These are phyloP conservation scores for Alternaria brassicae DNA, from an alignment of 2,329 filamentous ascomycete genomes.

Conservation along the genomic window DNA sequence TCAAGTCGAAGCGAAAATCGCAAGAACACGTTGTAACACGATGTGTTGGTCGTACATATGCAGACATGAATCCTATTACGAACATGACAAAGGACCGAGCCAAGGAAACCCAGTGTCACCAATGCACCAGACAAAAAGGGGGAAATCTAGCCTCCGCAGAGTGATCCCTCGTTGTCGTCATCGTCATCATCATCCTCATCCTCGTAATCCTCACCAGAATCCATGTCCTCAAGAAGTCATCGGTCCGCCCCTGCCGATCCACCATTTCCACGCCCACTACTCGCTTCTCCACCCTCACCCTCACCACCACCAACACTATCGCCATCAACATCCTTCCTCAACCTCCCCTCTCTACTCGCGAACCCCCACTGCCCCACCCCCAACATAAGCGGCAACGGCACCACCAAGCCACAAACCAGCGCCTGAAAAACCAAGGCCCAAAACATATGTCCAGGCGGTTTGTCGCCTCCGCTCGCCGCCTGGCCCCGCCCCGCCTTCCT, in stretches of 20 bases:
- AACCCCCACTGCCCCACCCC: slow-evolving; percentile 70
- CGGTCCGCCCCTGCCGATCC: slow-evolving; percentile 15
- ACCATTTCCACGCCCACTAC: too few species aligned
- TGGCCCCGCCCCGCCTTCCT: slow-evolving; percentile 33
- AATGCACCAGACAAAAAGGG: background rate
- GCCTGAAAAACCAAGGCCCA: slow-evolving; percentile 80
- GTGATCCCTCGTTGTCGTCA: background rate
- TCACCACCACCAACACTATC: slow-evolving; percentile 17
- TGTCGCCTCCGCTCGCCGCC: slow-evolving; percentile 26
- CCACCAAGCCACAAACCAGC: slow-evolving; percentile 68
- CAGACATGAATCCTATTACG: background rate
- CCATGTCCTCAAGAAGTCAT: slow-evolving; percentile 32
- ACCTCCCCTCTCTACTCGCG: slow-evolving; percentile 37
- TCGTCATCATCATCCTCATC: slow-evolving; percentile 1
- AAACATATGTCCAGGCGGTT: slow-evolving; percentile 75
- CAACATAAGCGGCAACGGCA: slow-evolving; percentile 72
- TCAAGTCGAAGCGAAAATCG: slow-evolving; percentile 5
- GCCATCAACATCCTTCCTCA: slow-evolving; percentile 44
- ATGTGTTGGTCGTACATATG: background rate
- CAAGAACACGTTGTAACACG: background rate
- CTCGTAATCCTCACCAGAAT: slow-evolving; percentile 14
- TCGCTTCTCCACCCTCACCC: too few species aligned
- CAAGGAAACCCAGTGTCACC: background rate
- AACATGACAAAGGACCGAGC: background rate
- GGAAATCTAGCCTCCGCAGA: background rate